phyloP scores from a whole-genome alignment of 768 basidiomycete species.

The Pleurotus tuber-regium region DNA sequence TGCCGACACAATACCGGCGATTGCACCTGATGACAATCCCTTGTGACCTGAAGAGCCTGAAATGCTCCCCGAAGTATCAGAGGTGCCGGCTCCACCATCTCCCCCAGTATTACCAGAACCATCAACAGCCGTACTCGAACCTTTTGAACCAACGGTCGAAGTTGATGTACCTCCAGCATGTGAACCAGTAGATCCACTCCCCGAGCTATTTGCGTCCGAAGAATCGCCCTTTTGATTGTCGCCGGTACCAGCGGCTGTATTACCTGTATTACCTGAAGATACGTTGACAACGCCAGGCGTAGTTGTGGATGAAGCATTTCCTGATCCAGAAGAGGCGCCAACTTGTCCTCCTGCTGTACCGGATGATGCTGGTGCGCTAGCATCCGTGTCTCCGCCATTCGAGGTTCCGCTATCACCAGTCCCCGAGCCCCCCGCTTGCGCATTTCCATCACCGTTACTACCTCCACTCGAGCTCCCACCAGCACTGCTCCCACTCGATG shows the following conservation, averaged over 20 bases:
- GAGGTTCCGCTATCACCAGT: background rate
- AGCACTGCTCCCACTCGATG: background rate
- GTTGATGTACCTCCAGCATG: background rate
- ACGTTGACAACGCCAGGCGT: background rate
- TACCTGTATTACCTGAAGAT: background rate
- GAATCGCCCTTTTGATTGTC: no score
- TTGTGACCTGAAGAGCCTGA: conserved; percentile 13
- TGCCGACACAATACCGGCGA: conserved; percentile 41
- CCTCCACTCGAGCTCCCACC: background rate
- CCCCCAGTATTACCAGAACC: conserved; percentile 5
- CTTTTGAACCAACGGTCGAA: background rate
- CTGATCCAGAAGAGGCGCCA: background rate
- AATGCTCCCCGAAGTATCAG: conserved; percentile 14
- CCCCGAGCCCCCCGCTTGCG: background rate
- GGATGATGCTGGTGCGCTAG: conserved; percentile 10
- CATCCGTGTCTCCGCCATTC: background rate
- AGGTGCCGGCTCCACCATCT: conserved; percentile 5
- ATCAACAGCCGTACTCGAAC: conserved; percentile 7
- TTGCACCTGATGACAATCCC: conserved; percentile 40
- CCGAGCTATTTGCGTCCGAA: background rate
- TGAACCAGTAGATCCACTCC: background rate
- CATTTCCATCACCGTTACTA: background rate
- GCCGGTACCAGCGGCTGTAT: background rate
- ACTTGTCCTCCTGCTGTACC: background rate
- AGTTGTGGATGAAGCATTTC: no score